Evolutionary conservation across 108 stramenopile genomes (phyloP).

Genomic region (Nitzschia inconspicua): DNA sequence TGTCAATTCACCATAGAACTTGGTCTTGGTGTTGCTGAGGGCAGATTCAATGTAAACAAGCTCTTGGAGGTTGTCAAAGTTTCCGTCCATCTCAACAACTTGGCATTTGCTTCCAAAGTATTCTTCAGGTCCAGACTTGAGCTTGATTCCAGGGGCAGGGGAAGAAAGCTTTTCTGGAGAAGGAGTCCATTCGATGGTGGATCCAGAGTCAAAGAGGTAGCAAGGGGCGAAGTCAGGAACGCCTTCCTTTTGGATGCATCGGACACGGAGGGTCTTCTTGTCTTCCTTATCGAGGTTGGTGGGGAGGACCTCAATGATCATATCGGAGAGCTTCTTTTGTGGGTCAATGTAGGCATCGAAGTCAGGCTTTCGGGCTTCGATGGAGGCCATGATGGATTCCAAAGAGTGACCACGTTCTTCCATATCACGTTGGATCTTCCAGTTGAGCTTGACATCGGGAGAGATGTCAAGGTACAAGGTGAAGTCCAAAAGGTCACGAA

Average conservation of each 20-base stretch:
- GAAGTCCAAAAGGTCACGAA: slow-evolving; percentile 95
- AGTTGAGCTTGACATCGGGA: slow-evolving; percentile 95
- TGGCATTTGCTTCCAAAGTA: slow-evolving; percentile 83
- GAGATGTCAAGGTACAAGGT: slow-evolving; percentile 97
- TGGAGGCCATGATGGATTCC: slow-evolving; percentile 95
- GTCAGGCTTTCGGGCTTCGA: slow-evolving; percentile 95
- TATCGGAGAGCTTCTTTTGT: slow-evolving; percentile 89
- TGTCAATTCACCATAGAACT: slow-evolving; percentile 95
- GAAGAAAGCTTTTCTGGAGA: slow-evolving; percentile 85
- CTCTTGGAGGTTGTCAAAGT: slow-evolving; percentile 95
- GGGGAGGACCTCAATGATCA: slow-evolving; percentile 95
- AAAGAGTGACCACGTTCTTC: slow-evolving; percentile 96
- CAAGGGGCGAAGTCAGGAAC: slow-evolving; percentile 84
- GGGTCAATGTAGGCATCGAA: slow-evolving; percentile 97
- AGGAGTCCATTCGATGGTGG: slow-evolving; percentile 88
- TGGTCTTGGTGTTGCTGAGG: slow-evolving; percentile 89
- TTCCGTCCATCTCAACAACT: slow-evolving; percentile 95
- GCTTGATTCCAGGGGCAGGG: slow-evolving; percentile 94
- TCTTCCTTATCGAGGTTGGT: slow-evolving; percentile 90
- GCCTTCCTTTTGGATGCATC: slow-evolving; percentile 94
- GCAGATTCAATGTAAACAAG: slow-evolving; percentile 94
- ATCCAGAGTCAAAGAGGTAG: slow-evolving; percentile 96
- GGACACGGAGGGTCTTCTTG: slow-evolving; percentile 94
- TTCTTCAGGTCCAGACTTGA: slow-evolving; percentile 86
- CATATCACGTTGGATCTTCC: slow-evolving; percentile 99